A percentile compares a stretch with the other conserved stretches of the same genome.
Conservation (phyloP, 163 green algal species). For the Chlamydomonas reinhardtii region DNA sequence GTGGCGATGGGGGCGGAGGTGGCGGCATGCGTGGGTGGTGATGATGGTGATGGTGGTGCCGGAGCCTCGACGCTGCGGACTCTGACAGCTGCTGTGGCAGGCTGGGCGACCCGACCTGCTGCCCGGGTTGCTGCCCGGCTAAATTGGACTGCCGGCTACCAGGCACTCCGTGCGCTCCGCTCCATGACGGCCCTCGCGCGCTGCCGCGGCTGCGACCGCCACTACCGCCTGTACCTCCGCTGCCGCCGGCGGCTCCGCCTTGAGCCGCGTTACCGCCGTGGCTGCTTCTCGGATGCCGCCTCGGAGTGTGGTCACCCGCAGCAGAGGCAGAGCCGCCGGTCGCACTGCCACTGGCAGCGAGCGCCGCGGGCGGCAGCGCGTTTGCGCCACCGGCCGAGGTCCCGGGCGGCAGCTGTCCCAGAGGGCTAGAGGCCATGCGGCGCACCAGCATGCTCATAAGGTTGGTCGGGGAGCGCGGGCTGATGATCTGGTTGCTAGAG, state of each 20-base stretch:
- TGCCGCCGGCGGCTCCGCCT: too few relatives aligned
- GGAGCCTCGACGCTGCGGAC: not conserved
- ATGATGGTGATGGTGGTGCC: constrained; percentile 3
- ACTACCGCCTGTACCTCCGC: too few relatives aligned
- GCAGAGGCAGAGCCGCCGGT: too few relatives aligned
- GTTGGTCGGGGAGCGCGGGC: not conserved
- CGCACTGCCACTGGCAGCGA: not conserved
- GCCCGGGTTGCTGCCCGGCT: not conserved
- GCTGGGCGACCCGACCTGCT: too few relatives aligned
- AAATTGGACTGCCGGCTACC: not conserved
- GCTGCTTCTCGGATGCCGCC: not conserved
- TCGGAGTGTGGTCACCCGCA: too few relatives aligned
- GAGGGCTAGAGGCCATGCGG: constrained; percentile 21
- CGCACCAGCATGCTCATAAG: not conserved
- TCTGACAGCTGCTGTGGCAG: not conserved
- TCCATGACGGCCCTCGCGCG: not conserved
- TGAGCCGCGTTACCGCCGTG: not conserved
- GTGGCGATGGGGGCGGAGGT: not conserved
- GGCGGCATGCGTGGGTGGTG: not conserved
- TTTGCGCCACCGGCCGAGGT: not conserved
- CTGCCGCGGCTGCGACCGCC: not conserved
- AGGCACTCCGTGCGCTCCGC: not conserved
- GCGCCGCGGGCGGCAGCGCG: not conserved
- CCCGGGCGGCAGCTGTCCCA: not conserved
- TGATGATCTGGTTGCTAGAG: not conserved